Evolutionary conservation across 352 stramenopile genomes (phyloP).

Genomic region (Phytophthora meadii): DNA sequence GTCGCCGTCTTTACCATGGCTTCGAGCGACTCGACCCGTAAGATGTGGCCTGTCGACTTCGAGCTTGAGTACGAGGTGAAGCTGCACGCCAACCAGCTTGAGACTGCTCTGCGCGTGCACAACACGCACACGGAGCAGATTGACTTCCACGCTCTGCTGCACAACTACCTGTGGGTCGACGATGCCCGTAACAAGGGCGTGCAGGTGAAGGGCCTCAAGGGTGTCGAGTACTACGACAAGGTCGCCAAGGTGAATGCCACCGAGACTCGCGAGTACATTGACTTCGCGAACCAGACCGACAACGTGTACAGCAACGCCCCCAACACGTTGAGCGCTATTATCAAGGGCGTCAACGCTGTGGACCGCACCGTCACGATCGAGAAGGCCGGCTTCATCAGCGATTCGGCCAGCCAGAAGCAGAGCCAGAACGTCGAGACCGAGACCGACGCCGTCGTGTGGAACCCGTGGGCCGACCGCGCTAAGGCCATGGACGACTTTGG

Average conservation of each 20-base stretch:
- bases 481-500: conserved; percentile 93
- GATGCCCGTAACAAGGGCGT: conserved; percentile 66
- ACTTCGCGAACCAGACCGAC: conserved; percentile 83
- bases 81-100: conserved; percentile 62
- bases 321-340: conserved; percentile 53
- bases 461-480: conserved; percentile 93
- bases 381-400: conserved; percentile 59
- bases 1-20: conserved; percentile 44
- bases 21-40: conserved; percentile 34
- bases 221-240: conserved; percentile 89
- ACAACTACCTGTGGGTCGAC: conserved; percentile 93
- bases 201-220: conserved; percentile 85
- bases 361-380: conserved; percentile 65
- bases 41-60: conserved; percentile 63
- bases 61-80: conserved; percentile 72
- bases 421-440: conserved; percentile 28
- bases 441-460: conserved; percentile 92
- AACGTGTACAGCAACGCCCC: conserved; percentile 84
- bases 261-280: conserved; percentile 62
- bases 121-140: conserved; percentile 89
- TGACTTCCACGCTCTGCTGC: conserved; percentile 93
- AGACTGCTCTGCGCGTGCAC: conserved; percentile 76
- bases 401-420: conserved; percentile 16
- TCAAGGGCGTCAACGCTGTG: conserved; percentile 47
- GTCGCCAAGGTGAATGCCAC: conserved; percentile 66